Base-by-base conservation (phyloP, 352 stramenopile genomes). In the Phytophthora uliginosa region DNA sequence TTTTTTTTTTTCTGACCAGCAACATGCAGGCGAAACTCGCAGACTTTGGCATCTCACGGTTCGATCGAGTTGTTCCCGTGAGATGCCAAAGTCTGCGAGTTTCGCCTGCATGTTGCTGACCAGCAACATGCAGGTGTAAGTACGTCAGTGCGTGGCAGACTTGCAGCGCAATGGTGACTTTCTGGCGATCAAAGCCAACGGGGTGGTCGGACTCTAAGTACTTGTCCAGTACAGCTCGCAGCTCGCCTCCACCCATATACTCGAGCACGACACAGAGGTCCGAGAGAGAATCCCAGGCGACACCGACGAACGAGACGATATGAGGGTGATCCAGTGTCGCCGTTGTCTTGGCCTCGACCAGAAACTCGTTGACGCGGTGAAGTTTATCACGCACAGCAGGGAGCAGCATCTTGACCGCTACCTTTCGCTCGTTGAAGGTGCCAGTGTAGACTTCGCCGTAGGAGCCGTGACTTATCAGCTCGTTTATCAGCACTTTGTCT, bases 61-160 rank as follows among this genome's bases (percentile, higher is more conserved):
- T 0, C 74, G 45, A 4, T 75, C 66, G 0, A 71, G 40, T 7
- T 57, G 57, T 9, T 61, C 55, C 2, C 72, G 58, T 7, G 79
- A 89, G 18, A 92, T 76, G 7, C 83, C 85, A 69, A 91, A 92
- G 62, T 91, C 85, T 2, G 79, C 86, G 53, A 92, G 69, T 55
- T 91, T 92, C 0, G 82, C 85, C 9, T 80, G 73, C 66, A 88
- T 52, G 22, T 81, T 65, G 6, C 71, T 64, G 56, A 85, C 67
- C 3, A 91, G 71, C 54, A 91, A n/a, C n/a, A n/a, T n/a, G n/a
- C 13, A 67, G 71, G 56, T 87, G 74, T 4, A 86, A 36, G 48
- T 83, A 86, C 0, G 77, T 62, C 6, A 86, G 63, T 7, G 71
- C 79, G 0, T 81, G 65, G 24, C 68, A 74, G 4, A 84, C 63